Base-by-base conservation (phyloP, 2,329 filamentous ascomycete species). In the Neoascochyta sp. region DNA sequence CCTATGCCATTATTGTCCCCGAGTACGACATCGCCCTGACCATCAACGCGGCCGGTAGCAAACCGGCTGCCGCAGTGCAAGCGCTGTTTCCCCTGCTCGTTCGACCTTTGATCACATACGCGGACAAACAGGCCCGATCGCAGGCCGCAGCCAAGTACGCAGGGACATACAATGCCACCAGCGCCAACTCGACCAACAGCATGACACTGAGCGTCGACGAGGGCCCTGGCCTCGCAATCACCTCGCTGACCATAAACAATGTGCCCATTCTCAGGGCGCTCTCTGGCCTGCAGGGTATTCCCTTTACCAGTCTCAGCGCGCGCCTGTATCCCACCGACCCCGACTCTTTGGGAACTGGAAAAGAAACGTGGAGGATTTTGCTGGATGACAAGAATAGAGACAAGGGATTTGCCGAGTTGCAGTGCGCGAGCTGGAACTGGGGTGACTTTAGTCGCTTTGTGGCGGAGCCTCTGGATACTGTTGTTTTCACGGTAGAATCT, bases 21-120 rank as follows among this genome's bases (percentile, higher is more conserved):
- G 52, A 56, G 32, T 52, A 45, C 29, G 29, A 41, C n/a, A 40
- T 53, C 9, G 37, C 47, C 0, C 36, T 56, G 4, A 48, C 44
- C 2, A 49, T 57, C 18, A 47, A 39, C 15, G 43, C 41, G 3
- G 50, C 47, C 3, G 50, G 52, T 5, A 39, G 36, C 3, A 18
- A 39, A 9, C 40, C 45, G 4, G 29, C 24, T 2, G 23, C 27
- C 9, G 36, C 45, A 3, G 28, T 44, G 1, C 22, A 39, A 7
- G 36, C 34, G 5, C 26, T 56, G 4, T 34, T 57, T 2, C 36
- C 39, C 0, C 16, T 34, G 5, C 21, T 50, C 1, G 20, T 45
- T 3, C 38, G 32, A 20, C 39, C 41, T 2, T 19, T 53, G 13
- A 30, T 54, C n/a, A 29, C 43, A 4, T 44, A 45, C 22, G 50